A percentile compares a stretch with the other conserved stretches of the same genome.
phyloP scores from a whole-genome alignment of 495 filamentous ascomycete species.

The Chaetomium fimeti region DNA sequence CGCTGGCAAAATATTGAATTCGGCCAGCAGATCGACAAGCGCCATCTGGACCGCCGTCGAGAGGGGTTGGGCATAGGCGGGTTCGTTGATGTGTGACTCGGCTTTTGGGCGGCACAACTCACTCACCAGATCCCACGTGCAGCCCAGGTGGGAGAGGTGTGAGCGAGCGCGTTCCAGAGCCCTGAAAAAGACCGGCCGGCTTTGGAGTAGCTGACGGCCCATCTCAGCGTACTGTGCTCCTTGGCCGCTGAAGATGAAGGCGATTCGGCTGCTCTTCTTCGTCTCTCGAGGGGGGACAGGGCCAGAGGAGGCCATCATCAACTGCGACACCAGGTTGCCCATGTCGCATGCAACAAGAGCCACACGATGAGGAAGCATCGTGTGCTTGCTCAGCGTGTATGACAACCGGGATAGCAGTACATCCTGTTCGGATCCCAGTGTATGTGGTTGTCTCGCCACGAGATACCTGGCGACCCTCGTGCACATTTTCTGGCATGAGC shows the following conservation, averaged over 20 bases:
- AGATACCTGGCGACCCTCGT: background rate
- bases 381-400: background rate
- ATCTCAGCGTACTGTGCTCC: constrained; percentile 53
- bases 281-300: background rate
- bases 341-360: background rate
- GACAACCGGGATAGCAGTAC: background rate
- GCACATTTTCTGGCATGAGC: background rate
- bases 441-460: background rate
- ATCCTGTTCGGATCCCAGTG: background rate
- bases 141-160: background rate
- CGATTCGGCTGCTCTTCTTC: constrained; percentile 23
- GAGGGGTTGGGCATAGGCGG: background rate
- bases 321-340: constrained; percentile 26
- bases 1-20: background rate
- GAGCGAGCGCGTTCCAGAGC: background rate
- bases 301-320: background rate
- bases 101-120: background rate
- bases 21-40: background rate
- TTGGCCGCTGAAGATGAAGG: constrained; percentile 43
- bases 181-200: background rate
- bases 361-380: background rate
- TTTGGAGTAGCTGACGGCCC: constrained; percentile 45
- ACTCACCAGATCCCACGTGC: constrained; percentile 1
- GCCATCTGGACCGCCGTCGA: background rate
- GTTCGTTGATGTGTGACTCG: background rate